Percentiles rank a stretch among this genome's conserved stretches.
Evolutionary conservation across 176 grass and related monocot genomes (phyloP).

Genomic region (Echinochloa phyllopogon): DNA sequence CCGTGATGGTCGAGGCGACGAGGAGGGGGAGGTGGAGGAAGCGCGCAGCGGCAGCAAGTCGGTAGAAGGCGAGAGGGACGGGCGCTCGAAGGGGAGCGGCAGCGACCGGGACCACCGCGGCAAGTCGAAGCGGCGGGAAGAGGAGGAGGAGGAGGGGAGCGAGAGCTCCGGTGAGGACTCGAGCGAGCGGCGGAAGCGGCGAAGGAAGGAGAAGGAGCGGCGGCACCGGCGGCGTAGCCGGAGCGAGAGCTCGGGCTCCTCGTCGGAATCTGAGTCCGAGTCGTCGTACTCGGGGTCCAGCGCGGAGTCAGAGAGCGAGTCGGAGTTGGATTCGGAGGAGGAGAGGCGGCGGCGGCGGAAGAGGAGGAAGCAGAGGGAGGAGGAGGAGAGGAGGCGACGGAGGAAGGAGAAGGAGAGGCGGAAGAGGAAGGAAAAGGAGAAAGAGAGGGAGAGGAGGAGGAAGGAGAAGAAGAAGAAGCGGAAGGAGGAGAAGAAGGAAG

Average conservation of each 20-base stretch:
- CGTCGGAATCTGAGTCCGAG: constrained; percentile 51
- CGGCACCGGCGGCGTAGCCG: constrained; percentile 42
- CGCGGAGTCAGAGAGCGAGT: constrained; percentile 56
- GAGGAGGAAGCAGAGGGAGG: constrained; percentile 62
- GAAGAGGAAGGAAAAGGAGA: constrained; percentile 45
- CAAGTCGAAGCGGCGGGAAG: constrained; percentile 59
- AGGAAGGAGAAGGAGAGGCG: constrained; percentile 46
- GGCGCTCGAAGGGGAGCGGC: constrained; percentile 41
- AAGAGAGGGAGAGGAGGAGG: constrained; percentile 23
- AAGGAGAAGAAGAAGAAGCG: constrained; percentile 34
- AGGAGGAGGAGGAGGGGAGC: constrained; percentile 41
- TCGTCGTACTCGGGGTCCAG: constrained; percentile 70
- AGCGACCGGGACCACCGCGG: constrained; percentile 36
- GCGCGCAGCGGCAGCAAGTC: constrained; percentile 49
- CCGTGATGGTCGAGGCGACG: constrained; percentile 2
- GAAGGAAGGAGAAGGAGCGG: constrained; percentile 62
- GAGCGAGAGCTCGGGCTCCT: constrained; percentile 64
- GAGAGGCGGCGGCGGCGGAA: constrained; percentile 51
- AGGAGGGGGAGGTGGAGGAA: constrained; percentile 28
- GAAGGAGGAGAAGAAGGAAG: constrained; percentile 69
- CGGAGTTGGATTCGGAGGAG: constrained; percentile 60
- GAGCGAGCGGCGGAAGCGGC: constrained; percentile 52
- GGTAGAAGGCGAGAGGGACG: constrained; percentile 39
- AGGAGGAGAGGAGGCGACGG: constrained; percentile 52
- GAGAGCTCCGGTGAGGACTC: constrained; percentile 64